Base-by-base conservation (phyloP, 2,329 filamentous ascomycete species). In the Pestalotiopsis sp. region DNA sequence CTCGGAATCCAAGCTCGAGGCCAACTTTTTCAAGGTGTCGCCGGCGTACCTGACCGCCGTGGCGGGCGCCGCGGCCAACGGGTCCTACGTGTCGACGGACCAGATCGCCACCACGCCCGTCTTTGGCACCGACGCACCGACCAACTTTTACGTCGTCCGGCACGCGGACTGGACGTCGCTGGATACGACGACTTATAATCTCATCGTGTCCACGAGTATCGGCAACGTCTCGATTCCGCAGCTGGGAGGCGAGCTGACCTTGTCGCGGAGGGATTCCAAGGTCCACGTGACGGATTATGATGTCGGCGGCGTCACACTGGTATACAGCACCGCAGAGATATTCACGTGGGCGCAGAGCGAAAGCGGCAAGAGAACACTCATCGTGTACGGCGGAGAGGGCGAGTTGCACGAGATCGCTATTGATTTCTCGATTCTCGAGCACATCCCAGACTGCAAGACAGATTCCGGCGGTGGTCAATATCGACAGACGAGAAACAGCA, bases 1-100 rank as follows among this genome's bases (percentile, higher is more conserved):
- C 77, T 91, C 90, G 52, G 92, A 95, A 77, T 83, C 93, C 45
- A 96, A 95, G 75, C 84, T 95, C 1, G 83, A 93, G 70, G 92
- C 89, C 49, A 92, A 93, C 73, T 95, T 95, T 78, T 76, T 93
- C 62, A 90, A 90, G 73, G 91, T 90, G 0, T 92, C 91, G 0
- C 91, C 92, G 0, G 87, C 86, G 0, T 95, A 93, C 73, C 81
- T 94, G n/a, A 87, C 87, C 2, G 86, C 90, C 1, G 83, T 80
- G 0, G 86, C 90, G 0, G 85, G 86, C 2, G 83, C 82, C 69
- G 78, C 82, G n/a, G 84, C 83, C 2, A 83, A 80, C 0, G 87
- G 85, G 11, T 81, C 85, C 2, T 88, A 87, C 74, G 89, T 84
- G 36, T 75, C 83, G 4, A 87, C 84, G 45, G 71, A 77, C 0